A percentile compares a stretch with the other conserved stretches of the same genome.
phyloP scores from a whole-genome alignment of 2,329 filamentous ascomycete genomes.

The Penicillium decumbens region DNA sequence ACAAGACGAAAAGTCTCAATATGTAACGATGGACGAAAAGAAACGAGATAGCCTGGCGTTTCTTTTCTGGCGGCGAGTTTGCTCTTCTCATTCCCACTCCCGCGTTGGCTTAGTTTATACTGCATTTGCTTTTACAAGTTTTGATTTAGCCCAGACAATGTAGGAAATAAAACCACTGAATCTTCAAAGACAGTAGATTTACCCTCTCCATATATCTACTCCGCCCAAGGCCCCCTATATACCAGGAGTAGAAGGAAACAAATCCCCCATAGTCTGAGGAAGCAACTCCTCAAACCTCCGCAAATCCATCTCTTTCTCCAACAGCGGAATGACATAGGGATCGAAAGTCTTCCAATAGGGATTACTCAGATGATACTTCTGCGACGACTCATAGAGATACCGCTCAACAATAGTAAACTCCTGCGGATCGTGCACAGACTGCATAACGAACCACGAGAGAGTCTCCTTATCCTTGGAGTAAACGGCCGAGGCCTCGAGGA shows the following conservation, averaged over 20 bases:
- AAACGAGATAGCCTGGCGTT: conserved; percentile 2
- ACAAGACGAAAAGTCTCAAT: neutral
- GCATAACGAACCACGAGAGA: conserved; percentile 71
- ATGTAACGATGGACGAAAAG: neutral
- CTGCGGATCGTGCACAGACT: conserved; percentile 62
- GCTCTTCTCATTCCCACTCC: neutral
- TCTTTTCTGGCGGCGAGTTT: neutral
- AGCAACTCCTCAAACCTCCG: conserved; percentile 62
- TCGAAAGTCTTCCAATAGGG: conserved; percentile 74
- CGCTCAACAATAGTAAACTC: conserved; percentile 73
- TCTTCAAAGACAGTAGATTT: too few species aligned
- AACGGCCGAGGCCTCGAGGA: conserved; percentile 68
- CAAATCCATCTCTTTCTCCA: conserved; percentile 66
- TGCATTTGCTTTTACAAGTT: neutral
- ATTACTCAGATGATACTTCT: conserved; percentile 62
- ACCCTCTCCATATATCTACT: too few species aligned
- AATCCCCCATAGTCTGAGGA: conserved; percentile 1
- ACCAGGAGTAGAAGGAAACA: neutral
- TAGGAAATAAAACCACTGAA: neutral
- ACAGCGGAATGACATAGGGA: conserved; percentile 64
- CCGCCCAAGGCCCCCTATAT: too few species aligned
- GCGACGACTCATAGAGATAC: conserved; percentile 59
- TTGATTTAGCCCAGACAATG: neutral
- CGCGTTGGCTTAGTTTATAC: neutral
- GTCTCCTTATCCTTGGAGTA: conserved; percentile 70